Evolutionary conservation across 2,329 filamentous ascomycete species (phyloP), one percentile per base, ranked within the genome.

Genomic region (Chaetothyriales sp.): DNA sequence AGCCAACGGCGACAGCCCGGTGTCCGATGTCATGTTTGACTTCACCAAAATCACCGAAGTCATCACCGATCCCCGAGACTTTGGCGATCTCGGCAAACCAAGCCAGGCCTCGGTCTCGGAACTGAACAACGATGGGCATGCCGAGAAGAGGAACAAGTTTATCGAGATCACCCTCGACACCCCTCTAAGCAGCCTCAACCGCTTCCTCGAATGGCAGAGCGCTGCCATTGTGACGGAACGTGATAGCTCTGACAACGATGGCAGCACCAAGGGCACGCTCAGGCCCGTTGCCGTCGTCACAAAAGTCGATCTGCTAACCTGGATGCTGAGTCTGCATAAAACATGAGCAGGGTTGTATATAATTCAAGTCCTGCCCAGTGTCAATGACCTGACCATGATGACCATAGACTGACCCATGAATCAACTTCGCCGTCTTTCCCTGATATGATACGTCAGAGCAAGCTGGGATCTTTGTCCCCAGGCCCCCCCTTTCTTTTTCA

Each of bases 151-250:
- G 19, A 75, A 81, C 52, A 81, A 84, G 63, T 98, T 95, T 68
- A 84, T 96, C 48, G 85, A 96, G 69, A 95, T 98, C 64, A 96
- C 92, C 5, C 73, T 84, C 65, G 86, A 95, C 58, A 98, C 92
- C 1, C 84, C 84, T 2, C 74, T 98, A 42, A 79, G 77, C 46
- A 82, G 84, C 44, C 75, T 98, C 49, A 90, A 87, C 72, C 81
- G 85, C 62, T 98, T 98, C 70, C 57, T 60, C 26, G 51, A 96
- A 70, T 96, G 92, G 88, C 96, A 98, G 69, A 92, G 85, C 59
- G 90, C 92, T 0, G 92, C 92, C 0, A 81, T 98, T 47, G 87
- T 98, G 2, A 98, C 90, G 0, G 89, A 96, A 66, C 76, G 78
- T 59, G 71, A 72, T 10, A 70, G 70, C 43, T 75, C 76, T 51